These are phyloP conservation scores for Phascolomyces articulosus DNA, from an alignment of 371 early-diverging fungal genomes.

Conservation along the genomic window DNA sequence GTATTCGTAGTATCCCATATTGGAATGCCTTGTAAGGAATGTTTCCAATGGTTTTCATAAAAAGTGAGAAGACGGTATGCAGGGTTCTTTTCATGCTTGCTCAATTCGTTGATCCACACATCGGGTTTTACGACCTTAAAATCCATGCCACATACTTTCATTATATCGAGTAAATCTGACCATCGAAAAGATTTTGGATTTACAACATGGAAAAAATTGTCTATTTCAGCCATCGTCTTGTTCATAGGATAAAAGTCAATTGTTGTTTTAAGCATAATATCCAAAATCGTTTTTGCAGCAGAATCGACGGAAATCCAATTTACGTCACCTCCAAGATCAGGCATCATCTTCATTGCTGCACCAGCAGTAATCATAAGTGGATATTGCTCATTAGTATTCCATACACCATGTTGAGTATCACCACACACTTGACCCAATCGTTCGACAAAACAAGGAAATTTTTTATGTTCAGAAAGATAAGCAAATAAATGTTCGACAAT, in stretches of 20 bases:
- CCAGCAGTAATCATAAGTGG: conserved; percentile 40
- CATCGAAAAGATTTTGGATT: conserved; percentile 28
- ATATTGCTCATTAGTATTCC: conserved; percentile 49
- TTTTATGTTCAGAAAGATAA: conserved; percentile 30
- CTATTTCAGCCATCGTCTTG: no score
- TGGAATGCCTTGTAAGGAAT: background rate
- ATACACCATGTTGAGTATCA: conserved; percentile 36
- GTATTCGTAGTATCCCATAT: conserved; percentile 7
- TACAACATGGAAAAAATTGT: conserved; percentile 33
- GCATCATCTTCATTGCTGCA: conserved; percentile 24
- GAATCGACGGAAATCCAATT: conserved; percentile 41
- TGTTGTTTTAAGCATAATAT: no score
- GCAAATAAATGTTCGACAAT: conserved; percentile 40
- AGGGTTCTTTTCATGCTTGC: conserved; percentile 34
- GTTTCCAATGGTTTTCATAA: conserved; percentile 14
- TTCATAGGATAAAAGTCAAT: no score
- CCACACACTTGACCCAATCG: conserved; percentile 51
- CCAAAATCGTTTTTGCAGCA: conserved; percentile 32
- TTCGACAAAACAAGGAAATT: conserved; percentile 35
- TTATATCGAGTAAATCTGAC: conserved; percentile 23
- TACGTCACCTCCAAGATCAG: conserved; percentile 11
- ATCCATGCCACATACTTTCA: conserved; percentile 25
- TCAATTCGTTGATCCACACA: conserved; percentile 32
- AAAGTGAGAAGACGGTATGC: conserved; percentile 34
- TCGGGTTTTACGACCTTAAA: conserved; percentile 26